Evolutionary conservation across 306 rosid species (phyloP), one percentile per base, ranked within the genome.

Genomic region (Cucumis sativus): DNA sequence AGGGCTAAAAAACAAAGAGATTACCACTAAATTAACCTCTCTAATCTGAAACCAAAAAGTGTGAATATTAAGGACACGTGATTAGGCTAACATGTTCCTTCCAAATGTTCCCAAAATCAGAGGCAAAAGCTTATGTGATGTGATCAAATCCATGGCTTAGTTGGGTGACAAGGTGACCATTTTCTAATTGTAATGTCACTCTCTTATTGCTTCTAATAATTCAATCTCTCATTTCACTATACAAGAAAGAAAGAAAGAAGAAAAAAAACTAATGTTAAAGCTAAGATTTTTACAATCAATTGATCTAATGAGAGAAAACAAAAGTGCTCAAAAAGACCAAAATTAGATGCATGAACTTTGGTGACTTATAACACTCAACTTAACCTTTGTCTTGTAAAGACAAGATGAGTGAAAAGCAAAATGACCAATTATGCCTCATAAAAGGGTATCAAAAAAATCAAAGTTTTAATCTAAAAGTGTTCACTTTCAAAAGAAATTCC

Each of bases 91-190:
- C 79, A 78, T 83, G 84, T 79, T 52, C 45, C 64, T 74, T 41
- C 75, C 54, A 81, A 75, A 30, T 90, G 91, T 84, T 86, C 60
- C 78, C 78, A 78, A 75, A 90, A 82, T 28, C 37, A 33, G 79
- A 72, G 88, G 84, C 95, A 91, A 40, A 37, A 65, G 67, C 63
- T 63, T 56, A 51, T 78, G 63, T 79, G 89, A 86, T 84, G 87
- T 85, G 89, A 91, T 80, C 80, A 62, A 85, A 89, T 52, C 65
- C 82, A 83, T 79, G 82, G 61, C 69, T 81, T 76, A 83, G 64
- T 80, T 75, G 85, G 85, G 86, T 77, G 91, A 84, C 97, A 86
- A 70, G 81, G 80, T 83, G 93, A 82, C 89, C 91, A 85, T 28
- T 86, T 89, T 80, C 82, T 79, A 80, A 71, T 68, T 40, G 84